Evolutionary conservation across 805 yeast genomes (phyloP), one percentile per base, ranked within the genome.

Genomic region (Wickerhamiella vanderwaltii): DNA sequence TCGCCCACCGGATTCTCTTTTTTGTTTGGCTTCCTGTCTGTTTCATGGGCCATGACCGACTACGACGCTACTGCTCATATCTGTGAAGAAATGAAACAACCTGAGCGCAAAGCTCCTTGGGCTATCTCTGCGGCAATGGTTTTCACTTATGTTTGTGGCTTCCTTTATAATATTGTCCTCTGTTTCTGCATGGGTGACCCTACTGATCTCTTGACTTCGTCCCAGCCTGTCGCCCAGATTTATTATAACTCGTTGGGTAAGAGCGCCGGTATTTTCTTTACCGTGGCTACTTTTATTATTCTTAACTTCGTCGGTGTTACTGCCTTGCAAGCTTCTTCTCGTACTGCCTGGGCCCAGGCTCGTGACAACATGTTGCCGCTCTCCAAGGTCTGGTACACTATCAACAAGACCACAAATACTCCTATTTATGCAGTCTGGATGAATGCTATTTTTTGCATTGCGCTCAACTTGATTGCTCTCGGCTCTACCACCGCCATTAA

Each of bases 321-420:
- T 2, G 68, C 73, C 39, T 61, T 76, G 41, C 70, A 76, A 36
- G 84, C 85, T 5, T 66, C 71, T 13, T 75, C 83, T 3, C 68
- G 86, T 57, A 84, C 78, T 53, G 66, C 77, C 44, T 79, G 82
- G 78, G 84, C 85, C 3, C 77, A 78, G 57, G 75, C 83, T 28
- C 70, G 88, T 61, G 88, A 79, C 57, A 74, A 77, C 49, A 85
- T 85, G 38, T 65, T 79, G 47, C 87, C 87, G 7, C 62, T 75
- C 42, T 66, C 77, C 11, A 59, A 64, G 13, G 34, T 45, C 60
- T 71, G 29, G 76, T 73, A 34, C 47, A 51, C 53, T 18, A 80
- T 79, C 39, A 68, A 72, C 58, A 58, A 62, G 34, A 34, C 43
- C 33, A 75, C 82, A 26, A 61, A 65, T 47, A 78, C 83, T 4